phyloP scores from a whole-genome alignment of 2,329 filamentous ascomycete species.

The Beauveria sp. region DNA sequence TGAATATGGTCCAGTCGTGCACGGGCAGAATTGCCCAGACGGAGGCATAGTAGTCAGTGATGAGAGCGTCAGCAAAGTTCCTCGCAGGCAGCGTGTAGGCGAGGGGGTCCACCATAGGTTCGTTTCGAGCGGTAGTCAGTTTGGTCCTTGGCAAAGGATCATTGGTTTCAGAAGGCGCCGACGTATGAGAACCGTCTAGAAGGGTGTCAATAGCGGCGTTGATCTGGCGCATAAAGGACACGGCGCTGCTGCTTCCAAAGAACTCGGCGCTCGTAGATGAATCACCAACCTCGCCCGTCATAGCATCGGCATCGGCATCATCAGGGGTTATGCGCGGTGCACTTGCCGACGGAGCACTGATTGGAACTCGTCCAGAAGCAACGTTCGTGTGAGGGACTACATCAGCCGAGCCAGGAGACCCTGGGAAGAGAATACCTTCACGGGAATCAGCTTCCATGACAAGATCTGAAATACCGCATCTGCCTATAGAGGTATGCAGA shows the following conservation, averaged over 20 bases:
- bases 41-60: background rate
- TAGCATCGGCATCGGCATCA: background rate
- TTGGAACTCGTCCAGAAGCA: background rate
- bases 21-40: conserved; percentile 5
- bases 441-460: background rate
- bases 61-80: background rate
- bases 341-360: background rate
- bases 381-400: background rate
- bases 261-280: background rate
- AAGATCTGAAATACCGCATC: background rate
- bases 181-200: background rate
- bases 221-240: conserved; percentile 8
- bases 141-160: background rate
- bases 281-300: background rate
- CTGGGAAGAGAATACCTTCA: background rate
- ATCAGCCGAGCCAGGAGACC: background rate
- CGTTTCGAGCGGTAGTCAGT: background rate
- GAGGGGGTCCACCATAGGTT: background rate
- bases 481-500: background rate
- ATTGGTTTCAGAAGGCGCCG: background rate
- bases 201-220: conserved; percentile 5
- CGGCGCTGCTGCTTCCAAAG: conserved; percentile 7
- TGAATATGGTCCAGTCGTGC: conserved; percentile 3
- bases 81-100: conserved; percentile 1
- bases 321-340: background rate